Evolutionary conservation across 106 monocot species (phyloP).

Genomic region (Amphibolis antarctica): DNA sequence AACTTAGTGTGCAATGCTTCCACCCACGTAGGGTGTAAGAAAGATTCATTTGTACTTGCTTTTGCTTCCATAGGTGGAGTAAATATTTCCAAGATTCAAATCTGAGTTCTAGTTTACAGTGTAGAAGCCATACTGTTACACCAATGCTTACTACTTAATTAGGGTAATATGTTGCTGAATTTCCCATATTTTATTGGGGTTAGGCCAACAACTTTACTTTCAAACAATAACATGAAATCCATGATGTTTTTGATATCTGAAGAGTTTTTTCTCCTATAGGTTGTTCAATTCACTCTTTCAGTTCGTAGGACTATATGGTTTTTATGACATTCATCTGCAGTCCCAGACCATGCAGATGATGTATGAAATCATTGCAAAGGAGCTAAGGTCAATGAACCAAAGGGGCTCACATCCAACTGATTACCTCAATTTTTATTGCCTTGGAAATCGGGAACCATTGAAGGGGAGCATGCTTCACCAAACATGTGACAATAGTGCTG

Average conservation of each 20-base stretch:
- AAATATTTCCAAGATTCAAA: too few relatives aligned
- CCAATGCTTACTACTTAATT: too few relatives aligned
- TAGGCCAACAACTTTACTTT: too few relatives aligned
- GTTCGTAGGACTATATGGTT: background rate
- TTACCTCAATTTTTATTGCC: conserved; percentile 64
- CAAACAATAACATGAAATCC: background rate
- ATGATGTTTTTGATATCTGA: background rate
- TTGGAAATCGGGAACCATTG: conserved; percentile 40
- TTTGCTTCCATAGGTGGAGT: too few relatives aligned
- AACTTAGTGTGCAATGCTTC: too few relatives aligned
- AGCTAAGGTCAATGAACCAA: conserved; percentile 14
- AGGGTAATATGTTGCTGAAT: too few relatives aligned
- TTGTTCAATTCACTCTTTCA: background rate
- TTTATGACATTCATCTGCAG: conserved; percentile 10
- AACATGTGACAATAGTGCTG: conserved; percentile 13
- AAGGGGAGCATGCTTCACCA: background rate
- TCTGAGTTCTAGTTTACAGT: too few relatives aligned
- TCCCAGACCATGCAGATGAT: conserved; percentile 49
- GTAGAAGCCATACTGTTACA: too few relatives aligned
- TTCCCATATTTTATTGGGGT: too few relatives aligned
- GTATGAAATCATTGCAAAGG: conserved; percentile 36
- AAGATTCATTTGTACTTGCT: too few relatives aligned
- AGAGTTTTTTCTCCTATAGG: background rate
- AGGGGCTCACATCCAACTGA: conserved; percentile 33
- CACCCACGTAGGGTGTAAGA: too few relatives aligned